Evolutionary conservation across 1,139 yeast species (phyloP), one percentile per base, ranked within the genome.

Genomic region (Scheffersomyces segobiensis): DNA sequence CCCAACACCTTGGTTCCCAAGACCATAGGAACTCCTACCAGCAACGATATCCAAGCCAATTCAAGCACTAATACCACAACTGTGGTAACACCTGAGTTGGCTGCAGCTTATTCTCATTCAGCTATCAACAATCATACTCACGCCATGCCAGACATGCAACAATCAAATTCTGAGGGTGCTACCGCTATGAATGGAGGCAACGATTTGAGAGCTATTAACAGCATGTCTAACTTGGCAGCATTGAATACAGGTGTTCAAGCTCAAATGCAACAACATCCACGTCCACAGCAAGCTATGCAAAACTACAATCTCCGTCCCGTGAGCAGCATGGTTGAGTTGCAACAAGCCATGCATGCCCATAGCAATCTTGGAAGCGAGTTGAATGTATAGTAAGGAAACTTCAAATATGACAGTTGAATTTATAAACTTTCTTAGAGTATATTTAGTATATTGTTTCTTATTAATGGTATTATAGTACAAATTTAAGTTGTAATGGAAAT

Each of bases 211-310:
- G 64, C 75, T 3, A 73, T 77, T 49, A 71, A 74, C 63, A 79
- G 82, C 60, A 77, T 78, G 76, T 69, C 81, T 0, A 77, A 79
- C 60, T 63, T 79, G 52, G 69, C 75, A 21, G 71, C 57, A 14
- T 58, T 63, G 59, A 63, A 63, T 52, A 17, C 50, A n/a, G n/a
- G 26, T 14, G 18, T 26, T 26, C 64, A 56, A 46, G 56, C 52
- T 10, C 61, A 59, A 7, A 52, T 58, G 24, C 56, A 55, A 22
- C 56, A 56, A 46, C 54, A 42, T 17, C 46, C 47, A 17, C 14
- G 49, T 20, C 52, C 46, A 20, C 46, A 46, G 46, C 50, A 48
- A 26, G 26, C 50, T 2, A 47, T 61, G 53, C 60, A 57, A 14
- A 60, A 61, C 52, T 67, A 65, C 55, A 69, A 65, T 56, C 63